Evolutionary conservation across 306 rosid genomes (phyloP), one percentile per base, ranked within the genome.

Genomic region (Fagus crenata): DNA sequence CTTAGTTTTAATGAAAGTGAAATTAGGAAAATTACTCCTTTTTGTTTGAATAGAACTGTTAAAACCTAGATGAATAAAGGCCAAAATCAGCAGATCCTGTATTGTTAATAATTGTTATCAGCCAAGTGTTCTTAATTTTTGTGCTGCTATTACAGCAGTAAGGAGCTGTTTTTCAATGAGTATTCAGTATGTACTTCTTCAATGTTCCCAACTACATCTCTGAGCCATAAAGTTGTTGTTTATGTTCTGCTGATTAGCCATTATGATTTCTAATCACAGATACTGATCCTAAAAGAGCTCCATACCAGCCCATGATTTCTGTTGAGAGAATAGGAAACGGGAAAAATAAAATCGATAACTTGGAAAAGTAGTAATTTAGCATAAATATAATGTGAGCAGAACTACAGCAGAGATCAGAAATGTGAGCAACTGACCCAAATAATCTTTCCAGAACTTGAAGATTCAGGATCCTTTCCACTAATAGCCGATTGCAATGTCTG

Each of bases 401-500:
- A 60, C 14, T 49, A 69, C 74, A 60, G 71, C n/a, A 12, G 49
- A 41, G 41, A 70, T 35, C 9, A 75, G 70, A 78, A 18, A 64
- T 17, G 61, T 31, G 43, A 37, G 79, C 28, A 78, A 80, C 97
- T 82, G 68, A 92, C 98, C 97, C 95, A 94, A 60, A 94, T 81
- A 74, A 76, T 51, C 86, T 79, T 88, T 78, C 86, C 83, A 64
- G 95, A 80, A 77, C 73, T 89, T 14, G 89, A 80, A 78, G 97
- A 85, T 75, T 84, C 88, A 8, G 93, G 58, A 1, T 79, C 88
- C 82, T 84, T 86, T 77, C 85, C 73, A 5, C 33, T 59, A 81
- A 86, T 36, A 42, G 97, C 90, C 71, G 91, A 86, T 81, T 87
- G 88, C 93, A 92, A 78, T 40, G 86, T 90, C 86, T 89, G 81